Conservation (phyloP, 805 yeast species). For the Pachysolen tannophilus region DNA sequence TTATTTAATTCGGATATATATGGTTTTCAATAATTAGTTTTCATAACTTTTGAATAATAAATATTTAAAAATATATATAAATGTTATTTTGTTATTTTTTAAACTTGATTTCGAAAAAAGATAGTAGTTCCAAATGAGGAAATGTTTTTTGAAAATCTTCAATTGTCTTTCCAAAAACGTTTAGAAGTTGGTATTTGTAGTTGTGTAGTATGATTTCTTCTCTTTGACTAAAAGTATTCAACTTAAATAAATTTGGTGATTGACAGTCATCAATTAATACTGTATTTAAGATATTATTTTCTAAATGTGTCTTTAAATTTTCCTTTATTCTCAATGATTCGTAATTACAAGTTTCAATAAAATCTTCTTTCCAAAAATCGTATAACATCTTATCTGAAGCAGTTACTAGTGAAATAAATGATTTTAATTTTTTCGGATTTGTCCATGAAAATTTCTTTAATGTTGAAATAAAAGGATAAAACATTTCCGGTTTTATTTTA, state of each 20-base stretch:
- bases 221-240: background rate
- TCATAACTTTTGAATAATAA: background rate
- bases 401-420: background rate
- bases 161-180: constrained; percentile 5
- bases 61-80: too few relatives aligned
- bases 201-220: constrained; percentile 1
- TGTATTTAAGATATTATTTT: constrained; percentile 1
- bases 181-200: constrained; percentile 7
- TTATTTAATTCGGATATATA: background rate
- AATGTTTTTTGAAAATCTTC: constrained; percentile 2
- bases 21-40: background rate
- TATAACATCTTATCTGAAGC: background rate
- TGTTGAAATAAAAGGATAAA: constrained; percentile 1
- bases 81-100: background rate
- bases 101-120: constrained; percentile 4
- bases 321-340: background rate
- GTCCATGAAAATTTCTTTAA: constrained; percentile 2
- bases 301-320: constrained; percentile 1
- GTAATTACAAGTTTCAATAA: background rate
- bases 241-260: constrained; percentile 1
- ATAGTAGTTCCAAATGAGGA: constrained; percentile 1
- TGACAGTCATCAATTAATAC: constrained; percentile 2
- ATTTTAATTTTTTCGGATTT: constrained; percentile 1
- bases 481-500: background rate
- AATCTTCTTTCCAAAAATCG: constrained; percentile 1